Conservation (phyloP, 345 rosid genomes). For the Hypericum androsaemum region DNA sequence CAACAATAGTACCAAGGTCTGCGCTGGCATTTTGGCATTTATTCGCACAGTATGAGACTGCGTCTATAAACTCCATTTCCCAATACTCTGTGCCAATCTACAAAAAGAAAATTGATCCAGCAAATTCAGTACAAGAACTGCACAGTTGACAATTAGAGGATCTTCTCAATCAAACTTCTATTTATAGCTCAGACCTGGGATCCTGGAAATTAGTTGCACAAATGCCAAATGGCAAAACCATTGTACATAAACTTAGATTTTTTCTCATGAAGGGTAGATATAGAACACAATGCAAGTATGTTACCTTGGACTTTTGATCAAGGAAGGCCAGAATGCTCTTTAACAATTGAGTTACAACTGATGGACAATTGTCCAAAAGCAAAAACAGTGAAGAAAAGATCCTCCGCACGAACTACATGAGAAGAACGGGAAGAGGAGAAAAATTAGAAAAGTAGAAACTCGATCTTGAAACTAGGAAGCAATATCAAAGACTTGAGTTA, state of each 20-base stretch:
- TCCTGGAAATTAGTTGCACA: no score
- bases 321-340: constrained; percentile 28
- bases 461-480: not conserved
- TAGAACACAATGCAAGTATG: not conserved
- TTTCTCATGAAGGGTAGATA: not conserved
- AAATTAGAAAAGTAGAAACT: not conserved
- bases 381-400: constrained; percentile 48
- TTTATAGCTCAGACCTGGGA: not conserved
- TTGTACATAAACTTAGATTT: not conserved
- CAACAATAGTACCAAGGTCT: constrained; percentile 35
- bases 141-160: not conserved
- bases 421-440: constrained; percentile 1
- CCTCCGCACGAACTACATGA: constrained; percentile 55
- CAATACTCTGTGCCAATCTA: constrained; percentile 41
- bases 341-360: constrained; percentile 28
- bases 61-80: constrained; percentile 43
- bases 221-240: not conserved
- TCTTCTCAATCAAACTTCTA: not conserved
- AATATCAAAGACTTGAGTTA: no score
- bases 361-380: constrained; percentile 25
- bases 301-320: constrained; percentile 53
- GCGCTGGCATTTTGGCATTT: constrained; percentile 43
- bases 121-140: not conserved
- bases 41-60: constrained; percentile 60
- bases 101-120: constrained; percentile 8